Conservation (phyloP, 1,284 basidiomycete species). For the Cryptococcus sp. region DNA sequence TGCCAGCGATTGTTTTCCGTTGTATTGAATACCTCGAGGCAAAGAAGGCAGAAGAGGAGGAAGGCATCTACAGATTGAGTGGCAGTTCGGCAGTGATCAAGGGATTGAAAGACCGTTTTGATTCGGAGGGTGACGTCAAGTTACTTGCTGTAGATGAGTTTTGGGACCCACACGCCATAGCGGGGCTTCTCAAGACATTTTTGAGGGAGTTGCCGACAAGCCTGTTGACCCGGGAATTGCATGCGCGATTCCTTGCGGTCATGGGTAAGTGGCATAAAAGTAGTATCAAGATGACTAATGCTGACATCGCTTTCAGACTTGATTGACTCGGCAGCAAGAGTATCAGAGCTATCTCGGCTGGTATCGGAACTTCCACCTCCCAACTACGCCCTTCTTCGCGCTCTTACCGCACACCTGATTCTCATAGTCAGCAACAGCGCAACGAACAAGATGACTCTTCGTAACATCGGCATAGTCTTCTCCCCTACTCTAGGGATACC, state of each 20-base stretch:
- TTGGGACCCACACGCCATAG: conserved; percentile 93
- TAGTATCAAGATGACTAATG: neutral
- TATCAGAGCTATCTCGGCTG: conserved; percentile 79
- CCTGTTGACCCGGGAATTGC: conserved; percentile 86
- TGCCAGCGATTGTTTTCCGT: conserved; percentile 93
- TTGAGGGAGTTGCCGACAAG: conserved; percentile 86
- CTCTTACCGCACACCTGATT: conserved; percentile 92
- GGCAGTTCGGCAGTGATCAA: conserved; percentile 94
- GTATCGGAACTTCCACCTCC: conserved; percentile 83
- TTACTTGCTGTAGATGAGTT: conserved; percentile 80
- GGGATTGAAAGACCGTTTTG: conserved; percentile 88
- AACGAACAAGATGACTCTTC: conserved; percentile 98
- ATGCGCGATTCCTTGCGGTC: conserved; percentile 81
- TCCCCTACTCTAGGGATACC: conserved; percentile 93
- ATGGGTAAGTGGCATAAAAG: conserved; percentile 66
- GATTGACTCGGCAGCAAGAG: conserved; percentile 80
- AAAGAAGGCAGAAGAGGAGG: conserved; percentile 90
- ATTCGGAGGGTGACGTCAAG: conserved; percentile 90
- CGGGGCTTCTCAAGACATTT: conserved; percentile 86
- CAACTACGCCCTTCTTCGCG: conserved; percentile 91
- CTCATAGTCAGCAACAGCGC: conserved; percentile 87
- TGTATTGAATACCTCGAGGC: conserved; percentile 87
- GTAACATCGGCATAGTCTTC: conserved; percentile 98
- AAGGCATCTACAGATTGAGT: conserved; percentile 94
- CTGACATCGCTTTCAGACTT: conserved; percentile 63